These are phyloP conservation scores for Metschnikowia drakensbergensis DNA, from an alignment of 805 yeast genomes.

Conservation along the genomic window DNA sequence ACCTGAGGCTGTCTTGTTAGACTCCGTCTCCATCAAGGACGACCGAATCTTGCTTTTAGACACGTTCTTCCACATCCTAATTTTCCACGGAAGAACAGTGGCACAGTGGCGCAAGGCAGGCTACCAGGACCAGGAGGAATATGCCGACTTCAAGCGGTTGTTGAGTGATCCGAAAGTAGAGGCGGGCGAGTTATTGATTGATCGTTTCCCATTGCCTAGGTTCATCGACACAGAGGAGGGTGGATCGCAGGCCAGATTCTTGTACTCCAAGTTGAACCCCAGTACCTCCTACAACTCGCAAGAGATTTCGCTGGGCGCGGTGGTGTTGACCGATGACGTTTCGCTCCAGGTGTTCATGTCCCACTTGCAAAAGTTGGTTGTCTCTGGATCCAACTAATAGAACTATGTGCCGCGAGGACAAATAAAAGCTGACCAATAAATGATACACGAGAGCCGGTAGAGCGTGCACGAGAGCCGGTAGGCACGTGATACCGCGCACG, in stretches of 20 bases:
- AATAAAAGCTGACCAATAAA: neutral
- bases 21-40: conserved; percentile 86
- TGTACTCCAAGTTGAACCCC: conserved; percentile 92
- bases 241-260: conserved; percentile 96
- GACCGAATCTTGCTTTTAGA: conserved; percentile 85
- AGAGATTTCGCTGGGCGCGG: conserved; percentile 55
- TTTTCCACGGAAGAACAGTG: conserved; percentile 91
- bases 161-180: conserved; percentile 87
- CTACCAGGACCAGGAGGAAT: conserved; percentile 87
- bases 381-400: conserved; percentile 39
- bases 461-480: conserved; percentile 1
- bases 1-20: conserved; percentile 89
- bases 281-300: conserved; percentile 74
- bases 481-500: neutral
- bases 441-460: neutral
- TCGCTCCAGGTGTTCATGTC: conserved; percentile 92
- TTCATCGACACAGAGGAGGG: conserved; percentile 97
- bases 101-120: conserved; percentile 97
- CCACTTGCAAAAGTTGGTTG: conserved; percentile 89
- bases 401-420: neutral
- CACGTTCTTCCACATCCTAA: conserved; percentile 93
- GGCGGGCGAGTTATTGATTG: conserved; percentile 86
- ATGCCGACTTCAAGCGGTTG: conserved; percentile 80
- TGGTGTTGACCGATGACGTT: conserved; percentile 95
- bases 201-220: conserved; percentile 96